Percentiles rank a stretch among this genome's conserved stretches.
These are phyloP conservation scores for Colletotrichum navitas DNA, from an alignment of 2,329 filamentous ascomycete genomes.

Conservation along the genomic window DNA sequence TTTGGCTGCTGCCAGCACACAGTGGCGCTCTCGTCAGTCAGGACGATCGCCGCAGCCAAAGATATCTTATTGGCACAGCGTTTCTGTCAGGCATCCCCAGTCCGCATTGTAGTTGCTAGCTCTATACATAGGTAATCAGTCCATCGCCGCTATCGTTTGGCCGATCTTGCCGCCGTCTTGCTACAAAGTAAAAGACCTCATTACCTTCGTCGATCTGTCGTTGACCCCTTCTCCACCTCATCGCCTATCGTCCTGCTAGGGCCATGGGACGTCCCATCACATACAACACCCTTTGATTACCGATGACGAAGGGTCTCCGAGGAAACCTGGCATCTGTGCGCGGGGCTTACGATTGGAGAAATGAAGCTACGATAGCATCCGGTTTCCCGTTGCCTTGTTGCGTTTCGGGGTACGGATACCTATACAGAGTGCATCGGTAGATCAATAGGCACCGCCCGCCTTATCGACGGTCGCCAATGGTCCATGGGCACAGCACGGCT, in stretches of 20 bases:
- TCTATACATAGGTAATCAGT: not conserved
- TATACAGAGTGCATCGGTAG: not conserved
- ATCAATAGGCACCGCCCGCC: not conserved
- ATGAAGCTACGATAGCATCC: constrained; percentile 29
- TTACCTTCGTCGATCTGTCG: constrained; percentile 29
- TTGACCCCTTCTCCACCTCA: constrained; percentile 6
- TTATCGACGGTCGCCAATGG: constrained; percentile 6
- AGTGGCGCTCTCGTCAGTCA: constrained; percentile 8
- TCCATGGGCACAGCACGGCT: not conserved
- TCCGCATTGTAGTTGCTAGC: not conserved
- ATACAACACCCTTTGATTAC: constrained; percentile 18
- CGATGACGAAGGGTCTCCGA: constrained; percentile 32
- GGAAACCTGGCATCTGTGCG: constrained; percentile 20
- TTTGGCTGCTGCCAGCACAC: not conserved
- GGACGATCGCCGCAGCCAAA: constrained; percentile 28
- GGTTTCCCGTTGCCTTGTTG: constrained; percentile 26
- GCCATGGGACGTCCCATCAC: constrained; percentile 5
- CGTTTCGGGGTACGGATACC: constrained; percentile 26
- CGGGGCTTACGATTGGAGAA: constrained; percentile 14
- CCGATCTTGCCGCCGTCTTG: constrained; percentile 24
- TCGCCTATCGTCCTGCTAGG: not conserved
- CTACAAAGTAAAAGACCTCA: constrained; percentile 33
- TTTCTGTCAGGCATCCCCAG: constrained; percentile 22
- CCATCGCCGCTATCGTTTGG: constrained; percentile 19
- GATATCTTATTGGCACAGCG: not conserved